Evolutionary conservation across 441 rosid species (phyloP), one percentile per base, ranked within the genome.

Genomic region (Erysimum cheiri): DNA sequence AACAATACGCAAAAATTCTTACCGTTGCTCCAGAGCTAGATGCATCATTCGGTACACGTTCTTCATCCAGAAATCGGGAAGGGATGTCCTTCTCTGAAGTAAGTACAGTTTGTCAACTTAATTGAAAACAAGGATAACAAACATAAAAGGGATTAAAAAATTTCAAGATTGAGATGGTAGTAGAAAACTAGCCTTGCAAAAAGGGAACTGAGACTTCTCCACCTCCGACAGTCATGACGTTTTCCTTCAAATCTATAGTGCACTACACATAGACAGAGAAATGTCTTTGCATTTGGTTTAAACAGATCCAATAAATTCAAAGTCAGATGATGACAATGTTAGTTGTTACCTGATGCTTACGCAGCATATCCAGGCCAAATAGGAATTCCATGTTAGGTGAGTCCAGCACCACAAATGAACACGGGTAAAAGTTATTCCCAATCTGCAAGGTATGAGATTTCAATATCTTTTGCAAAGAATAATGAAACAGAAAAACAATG

Each of bases 261-360:
- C 99, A 94, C 97, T 94, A 87, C 64, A 73, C 31, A 40, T 6
- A 37, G n/a, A 63, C 47, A 64, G 47, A 22, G 2, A 33, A 8
- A 49, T 8, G 14, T 40, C 1, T 46, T 41, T 56, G 12, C 41
- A 8, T 57, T 59, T 35, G 64, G 64, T 35, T 64, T 64, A 60
- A 44, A 53, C 14, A 70, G 39, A 53, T 35, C 48, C 6, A 57
- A 13, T 4, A 35, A 11, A 15, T 19, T 36, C 57, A 6, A 53
- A 52, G 65, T 66, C n/a, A 48, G 28, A 36, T 17, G 33, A 58
- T 46, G 64, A 54, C 28, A 71, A 79, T 48, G 64, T 9, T 80
- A 94, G n/a, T n/a, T n/a, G 64, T 9, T 80, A 94, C 99, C 93
- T 94, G 99, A 84, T 94, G 99, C 89, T 94, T 94, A 48, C 98